Evolutionary conservation across 108 stramenopile species (phyloP).

Genomic region (Discostella stelligeroides): DNA sequence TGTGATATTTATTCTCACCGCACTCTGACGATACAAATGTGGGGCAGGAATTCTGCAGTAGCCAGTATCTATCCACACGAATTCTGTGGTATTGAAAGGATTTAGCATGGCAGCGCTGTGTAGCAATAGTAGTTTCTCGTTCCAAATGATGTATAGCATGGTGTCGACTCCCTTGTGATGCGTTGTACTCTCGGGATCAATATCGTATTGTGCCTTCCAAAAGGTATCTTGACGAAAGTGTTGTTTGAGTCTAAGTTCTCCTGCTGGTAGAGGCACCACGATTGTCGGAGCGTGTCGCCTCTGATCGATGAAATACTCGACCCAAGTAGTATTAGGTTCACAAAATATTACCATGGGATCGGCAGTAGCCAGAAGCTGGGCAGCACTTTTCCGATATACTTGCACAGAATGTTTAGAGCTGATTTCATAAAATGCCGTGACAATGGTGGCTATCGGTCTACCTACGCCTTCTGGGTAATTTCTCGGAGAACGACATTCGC

Average conservation of each 20-base stretch:
- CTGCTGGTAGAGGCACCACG: slow-evolving; percentile 38
- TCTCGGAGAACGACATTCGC: slow-evolving; percentile 44
- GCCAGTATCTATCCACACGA: slow-evolving; percentile 50
- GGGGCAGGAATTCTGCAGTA: slow-evolving; percentile 53
- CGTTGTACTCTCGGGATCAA: slow-evolving; percentile 49
- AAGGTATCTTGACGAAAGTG: slow-evolving; percentile 47
- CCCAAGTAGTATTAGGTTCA: slow-evolving; percentile 46
- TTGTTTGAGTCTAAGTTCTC: slow-evolving; percentile 30
- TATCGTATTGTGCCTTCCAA: slow-evolving; percentile 55
- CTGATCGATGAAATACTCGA: slow-evolving; percentile 40
- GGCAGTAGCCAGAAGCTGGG: slow-evolving; percentile 36
- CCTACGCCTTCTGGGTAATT: slow-evolving; percentile 35
- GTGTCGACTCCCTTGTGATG: slow-evolving; percentile 51
- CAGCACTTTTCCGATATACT: slow-evolving; percentile 45
- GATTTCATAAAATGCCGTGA: slow-evolving; percentile 56
- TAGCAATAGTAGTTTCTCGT: slow-evolving; percentile 49
- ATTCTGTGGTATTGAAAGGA: slow-evolving; percentile 51
- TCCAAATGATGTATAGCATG: slow-evolving; percentile 49
- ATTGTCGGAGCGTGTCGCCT: slow-evolving; percentile 50
- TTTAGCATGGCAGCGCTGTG: slow-evolving; percentile 53
- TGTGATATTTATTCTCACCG: slow-evolving; percentile 46
- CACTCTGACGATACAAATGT: slow-evolving; percentile 41
- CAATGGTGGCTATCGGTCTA: slow-evolving; percentile 35
- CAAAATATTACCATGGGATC: slow-evolving; percentile 58
- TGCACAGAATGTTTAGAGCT: slow-evolving; percentile 47